Percentiles rank a stretch among this genome's conserved stretches.
phyloP scores from a whole-genome alignment of 305 asterid species.

The Fraxinus sp. region DNA sequence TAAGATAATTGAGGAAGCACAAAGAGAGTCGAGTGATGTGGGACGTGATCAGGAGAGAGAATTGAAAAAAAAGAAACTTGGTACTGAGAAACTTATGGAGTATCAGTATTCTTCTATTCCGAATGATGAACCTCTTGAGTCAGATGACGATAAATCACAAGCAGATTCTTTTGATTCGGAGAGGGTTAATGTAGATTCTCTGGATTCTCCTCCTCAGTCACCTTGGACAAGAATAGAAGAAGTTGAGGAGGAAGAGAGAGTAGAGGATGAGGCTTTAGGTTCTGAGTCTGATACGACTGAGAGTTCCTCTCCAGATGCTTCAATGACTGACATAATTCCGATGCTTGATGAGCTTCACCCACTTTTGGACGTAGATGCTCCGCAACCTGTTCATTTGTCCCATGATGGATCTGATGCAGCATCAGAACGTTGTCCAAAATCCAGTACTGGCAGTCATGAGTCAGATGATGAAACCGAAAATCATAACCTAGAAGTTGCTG shows the following conservation, averaged over 20 bases:
- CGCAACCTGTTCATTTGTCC: constrained; percentile 43
- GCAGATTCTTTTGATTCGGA: constrained; percentile 72
- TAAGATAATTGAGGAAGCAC: constrained; percentile 33
- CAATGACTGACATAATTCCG: constrained; percentile 90
- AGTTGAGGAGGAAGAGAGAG: constrained; percentile 42
- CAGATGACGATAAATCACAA: constrained; percentile 59
- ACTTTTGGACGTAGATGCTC: constrained; percentile 64
- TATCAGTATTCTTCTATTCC: constrained; percentile 36
- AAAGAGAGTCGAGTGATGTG: constrained; percentile 31
- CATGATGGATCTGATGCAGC: constrained; percentile 51
- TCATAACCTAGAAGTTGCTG: constrained; percentile 26
- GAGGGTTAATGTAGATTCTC: constrained; percentile 66
- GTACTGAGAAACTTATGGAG: constrained; percentile 37
- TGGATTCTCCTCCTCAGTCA: constrained; percentile 75
- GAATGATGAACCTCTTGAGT: constrained; percentile 44
- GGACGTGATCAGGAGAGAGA: constrained; percentile 28
- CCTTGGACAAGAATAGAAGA: constrained; percentile 64
- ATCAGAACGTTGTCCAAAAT: constrained; percentile 43
- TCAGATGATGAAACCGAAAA: constrained; percentile 54
- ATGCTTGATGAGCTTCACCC: constrained; percentile 97
- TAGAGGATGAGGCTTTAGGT: constrained; percentile 33
- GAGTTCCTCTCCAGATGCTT: constrained; percentile 96
- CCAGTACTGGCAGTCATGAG: constrained; percentile 41
- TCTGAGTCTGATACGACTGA: constrained; percentile 76
- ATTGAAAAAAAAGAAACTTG: constrained; percentile 40